These are phyloP conservation scores for Monascus ruber DNA, from an alignment of 2,329 filamentous ascomycete genomes.

Conservation along the genomic window DNA sequence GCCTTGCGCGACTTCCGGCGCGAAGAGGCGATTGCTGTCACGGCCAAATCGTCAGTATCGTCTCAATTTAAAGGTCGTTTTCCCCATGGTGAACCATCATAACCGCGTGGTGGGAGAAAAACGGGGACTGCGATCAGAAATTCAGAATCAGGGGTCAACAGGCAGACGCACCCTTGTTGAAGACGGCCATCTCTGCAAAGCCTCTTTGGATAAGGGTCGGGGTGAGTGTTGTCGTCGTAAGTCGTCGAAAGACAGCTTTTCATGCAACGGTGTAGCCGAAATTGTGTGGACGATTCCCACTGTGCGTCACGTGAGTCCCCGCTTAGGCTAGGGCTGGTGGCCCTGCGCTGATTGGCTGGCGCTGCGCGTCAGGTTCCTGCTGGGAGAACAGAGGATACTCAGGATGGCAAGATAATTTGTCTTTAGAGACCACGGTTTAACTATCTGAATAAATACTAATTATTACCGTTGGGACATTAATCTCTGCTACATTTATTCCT, in stretches of 20 bases:
- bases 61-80: background rate
- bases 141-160: background rate
- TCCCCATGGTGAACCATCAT: background rate
- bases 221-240: conserved; percentile 11
- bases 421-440: too few relatives aligned
- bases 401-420: background rate
- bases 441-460: too few relatives aligned
- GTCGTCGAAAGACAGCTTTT: conserved; percentile 8
- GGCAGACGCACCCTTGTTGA: conserved; percentile 17
- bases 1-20: conserved; percentile 98
- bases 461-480: too few relatives aligned
- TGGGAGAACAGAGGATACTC: background rate
- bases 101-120: background rate
- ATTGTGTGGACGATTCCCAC: conserved; percentile 7
- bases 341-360: conserved; percentile 7
- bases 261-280: conserved; percentile 7
- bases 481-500: too few relatives aligned
- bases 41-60: background rate
- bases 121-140: background rate
- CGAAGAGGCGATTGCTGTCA: conserved; percentile 50
- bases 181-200: conserved; percentile 21
- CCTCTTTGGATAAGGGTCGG: conserved; percentile 10
- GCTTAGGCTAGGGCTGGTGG: conserved; percentile 9
- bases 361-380: background rate
- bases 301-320: conserved; percentile 22